Base-by-base conservation (phyloP, 768 basidiomycete genomes). In the Collybia nuda region DNA sequence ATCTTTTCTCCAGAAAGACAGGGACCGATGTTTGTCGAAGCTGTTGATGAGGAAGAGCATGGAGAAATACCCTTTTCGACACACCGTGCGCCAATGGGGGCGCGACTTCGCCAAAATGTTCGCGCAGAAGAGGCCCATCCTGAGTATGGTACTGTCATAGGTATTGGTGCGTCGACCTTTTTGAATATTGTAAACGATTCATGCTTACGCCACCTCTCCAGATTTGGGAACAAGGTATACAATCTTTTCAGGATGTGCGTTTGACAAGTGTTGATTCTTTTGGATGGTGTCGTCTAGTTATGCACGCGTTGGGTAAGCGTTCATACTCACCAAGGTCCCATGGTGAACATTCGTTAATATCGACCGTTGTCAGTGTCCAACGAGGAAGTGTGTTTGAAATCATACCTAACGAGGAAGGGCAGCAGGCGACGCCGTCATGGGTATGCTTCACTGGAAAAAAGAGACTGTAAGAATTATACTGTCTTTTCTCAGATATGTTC, bases 111-210 rank as follows among this genome's bases (percentile, higher is more conserved):
- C 9, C 32, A 32, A 32, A 11, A 77, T 48, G 72, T 67, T 43
- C 91, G 89, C 39, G 90, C 90, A 43, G 82, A 88, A 58, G 87
- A 85, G 35, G 51, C 78, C 51, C 80, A 80, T 57, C 73, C 84
- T 24, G 89, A 94, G 62, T 93, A 90, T 68, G 93, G 93, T 50
- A 89, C 90, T 32, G 93, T 96, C 35, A 96, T 96, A 65, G 93
- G 90, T 80, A 91, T 92, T 65, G 89, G 87, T 90, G 57, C 44
- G 85, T 72, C 28, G 51, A 11, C 14, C n/a, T n/a, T 1, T 2
- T 48, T 42, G 29, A 2, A 11, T 17, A 43, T 7, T 5, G 26
- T 35, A 4, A 45, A 22, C 45, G 38, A 36, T 6, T 18, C 19
- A n/a, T 19, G 45, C 37, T n/a, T 12, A 51, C 55, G 38, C n/a